Conservation (phyloP, 768 basidiomycete genomes). For the Lactarius akahatsu region DNA sequence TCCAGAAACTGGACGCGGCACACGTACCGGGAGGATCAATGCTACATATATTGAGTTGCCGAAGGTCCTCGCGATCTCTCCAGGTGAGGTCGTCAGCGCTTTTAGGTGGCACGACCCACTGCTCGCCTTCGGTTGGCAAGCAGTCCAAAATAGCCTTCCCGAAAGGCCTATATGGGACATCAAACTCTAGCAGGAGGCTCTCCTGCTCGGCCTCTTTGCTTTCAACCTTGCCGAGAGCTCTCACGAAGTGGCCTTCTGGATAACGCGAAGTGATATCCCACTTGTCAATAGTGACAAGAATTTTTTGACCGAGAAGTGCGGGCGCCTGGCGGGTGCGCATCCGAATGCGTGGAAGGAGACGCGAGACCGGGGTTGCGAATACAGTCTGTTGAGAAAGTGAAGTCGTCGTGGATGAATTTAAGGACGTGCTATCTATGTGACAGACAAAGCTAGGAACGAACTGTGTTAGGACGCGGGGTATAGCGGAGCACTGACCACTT, state of each 20-base stretch:
- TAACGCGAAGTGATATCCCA: constrained; percentile 89
- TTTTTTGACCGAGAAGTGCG: constrained; percentile 84
- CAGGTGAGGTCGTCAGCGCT: constrained; percentile 52
- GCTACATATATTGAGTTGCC: constrained; percentile 86
- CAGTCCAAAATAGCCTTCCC: constrained; percentile 94
- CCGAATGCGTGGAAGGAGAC: constrained; percentile 89
- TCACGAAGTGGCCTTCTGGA: constrained; percentile 96
- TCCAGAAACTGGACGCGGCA: neutral
- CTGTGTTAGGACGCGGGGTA: constrained; percentile 9
- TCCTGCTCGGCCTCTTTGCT: constrained; percentile 97
- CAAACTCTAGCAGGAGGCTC: constrained; percentile 88
- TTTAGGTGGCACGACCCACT: constrained; percentile 90
- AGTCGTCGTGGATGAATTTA: constrained; percentile 73
- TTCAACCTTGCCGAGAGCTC: constrained; percentile 85
- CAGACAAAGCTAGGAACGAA: constrained; percentile 73
- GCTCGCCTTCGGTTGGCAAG: constrained; percentile 83
- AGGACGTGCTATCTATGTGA: constrained; percentile 87
- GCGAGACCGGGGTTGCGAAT: constrained; percentile 91
- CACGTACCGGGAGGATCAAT: constrained; percentile 89
- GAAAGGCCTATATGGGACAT: constrained; percentile 94
- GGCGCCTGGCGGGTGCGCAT: constrained; percentile 95
- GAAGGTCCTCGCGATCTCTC: constrained; percentile 84
- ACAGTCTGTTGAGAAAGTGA: constrained; percentile 87
- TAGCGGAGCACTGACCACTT: constrained; percentile 37
- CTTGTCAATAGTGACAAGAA: constrained; percentile 90